Conservation (phyloP, 139 green algal species). For the Chloropicon primus region DNA sequence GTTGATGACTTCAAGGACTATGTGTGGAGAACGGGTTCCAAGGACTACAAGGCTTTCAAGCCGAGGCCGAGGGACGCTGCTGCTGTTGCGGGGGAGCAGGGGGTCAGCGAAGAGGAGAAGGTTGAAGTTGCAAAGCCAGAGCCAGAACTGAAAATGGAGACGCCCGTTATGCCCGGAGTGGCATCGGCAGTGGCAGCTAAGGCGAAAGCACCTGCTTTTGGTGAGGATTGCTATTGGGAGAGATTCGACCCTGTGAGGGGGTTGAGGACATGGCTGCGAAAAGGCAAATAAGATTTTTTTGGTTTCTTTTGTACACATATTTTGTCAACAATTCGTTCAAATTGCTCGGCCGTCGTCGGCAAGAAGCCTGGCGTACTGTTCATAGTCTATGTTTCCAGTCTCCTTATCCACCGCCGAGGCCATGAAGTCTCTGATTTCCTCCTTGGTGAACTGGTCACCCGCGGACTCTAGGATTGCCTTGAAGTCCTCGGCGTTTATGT, state of each 20-base stretch:
- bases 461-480: not conserved
- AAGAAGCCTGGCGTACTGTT: not conserved
- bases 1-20: no score
- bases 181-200: no score
- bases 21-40: no score
- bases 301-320: not conserved
- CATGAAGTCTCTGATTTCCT: not conserved
- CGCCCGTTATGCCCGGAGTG: no score
- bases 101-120: conserved; percentile 4
- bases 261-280: no score
- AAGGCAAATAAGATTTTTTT: not conserved
- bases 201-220: no score
- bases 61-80: not conserved
- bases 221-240: no score
- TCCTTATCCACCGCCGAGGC: not conserved
- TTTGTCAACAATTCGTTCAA: conserved; percentile 7
- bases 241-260: no score
- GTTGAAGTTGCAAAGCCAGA: no score
- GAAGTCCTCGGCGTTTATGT: not conserved
- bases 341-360: not conserved
- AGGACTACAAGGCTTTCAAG: not conserved
- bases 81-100: not conserved
- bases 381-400: not conserved
- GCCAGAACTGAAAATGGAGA: no score
- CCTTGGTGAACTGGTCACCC: not conserved